phyloP scores from a whole-genome alignment of 164 flowering plant genomes.

The Berberis thunbergii region DNA sequence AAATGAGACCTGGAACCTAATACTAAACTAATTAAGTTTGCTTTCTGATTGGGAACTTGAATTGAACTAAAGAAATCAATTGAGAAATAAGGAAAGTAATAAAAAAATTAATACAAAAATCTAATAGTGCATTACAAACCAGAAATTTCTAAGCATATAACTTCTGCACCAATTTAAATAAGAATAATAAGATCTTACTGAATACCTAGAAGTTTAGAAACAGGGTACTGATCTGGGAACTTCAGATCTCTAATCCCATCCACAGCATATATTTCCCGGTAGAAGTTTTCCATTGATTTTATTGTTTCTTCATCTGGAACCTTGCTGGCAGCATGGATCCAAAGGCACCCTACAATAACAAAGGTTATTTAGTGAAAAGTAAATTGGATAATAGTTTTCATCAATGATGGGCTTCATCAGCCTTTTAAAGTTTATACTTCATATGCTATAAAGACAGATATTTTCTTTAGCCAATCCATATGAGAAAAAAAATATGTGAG shows the following conservation, averaged over 20 bases:
- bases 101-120: no score
- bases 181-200: not conserved
- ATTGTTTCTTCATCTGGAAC: constrained; percentile 79
- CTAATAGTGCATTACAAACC: no score
- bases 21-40: not conserved
- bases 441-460: no score
- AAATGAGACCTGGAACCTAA: not conserved
- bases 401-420: not conserved
- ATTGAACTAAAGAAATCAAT: no score
- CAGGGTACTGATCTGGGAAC: constrained; percentile 87
- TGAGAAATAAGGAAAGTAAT: no score
- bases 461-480: no score
- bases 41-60: not conserved
- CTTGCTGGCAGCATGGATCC: constrained; percentile 98
- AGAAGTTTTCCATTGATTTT: constrained; percentile 92
- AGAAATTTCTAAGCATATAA: not conserved
- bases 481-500: no score
- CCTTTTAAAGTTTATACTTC: not conserved
- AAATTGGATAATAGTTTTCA: not conserved
- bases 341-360: constrained; percentile 56
- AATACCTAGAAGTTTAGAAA: constrained; percentile 75
- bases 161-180: not conserved
- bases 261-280: constrained; percentile 75
- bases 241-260: constrained; percentile 76
- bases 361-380: not conserved